phyloP scores from a whole-genome alignment of 352 stramenopile genomes.

The Phytophthora quininea region DNA sequence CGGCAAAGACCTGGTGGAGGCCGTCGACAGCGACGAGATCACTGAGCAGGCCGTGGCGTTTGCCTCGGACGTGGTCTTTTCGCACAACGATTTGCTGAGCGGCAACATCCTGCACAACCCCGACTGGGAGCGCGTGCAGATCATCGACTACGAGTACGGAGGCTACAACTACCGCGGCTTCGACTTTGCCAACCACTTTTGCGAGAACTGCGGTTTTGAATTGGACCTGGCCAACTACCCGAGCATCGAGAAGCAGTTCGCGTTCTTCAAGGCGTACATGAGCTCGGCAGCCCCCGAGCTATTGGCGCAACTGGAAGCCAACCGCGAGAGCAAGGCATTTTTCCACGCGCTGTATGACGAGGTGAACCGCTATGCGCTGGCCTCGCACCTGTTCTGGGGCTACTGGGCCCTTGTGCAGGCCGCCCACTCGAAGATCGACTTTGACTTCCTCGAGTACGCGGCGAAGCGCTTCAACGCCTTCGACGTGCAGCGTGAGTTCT shows the following conservation, averaged over 20 bases:
- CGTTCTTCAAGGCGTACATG: conserved; percentile 91
- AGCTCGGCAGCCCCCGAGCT: conserved; percentile 62
- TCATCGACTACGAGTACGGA: conserved; percentile 97
- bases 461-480: conserved; percentile 84
- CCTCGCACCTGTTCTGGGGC: conserved; percentile 94
- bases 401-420: conserved; percentile 94
- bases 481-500: conserved; percentile 73
- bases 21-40: conserved; percentile 67
- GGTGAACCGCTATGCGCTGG: conserved; percentile 89
- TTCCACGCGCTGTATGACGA: conserved; percentile 83
- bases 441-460: conserved; percentile 90
- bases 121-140: conserved; percentile 84
- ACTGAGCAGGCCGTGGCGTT: conserved; percentile 81
- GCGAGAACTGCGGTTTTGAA: conserved; percentile 94
- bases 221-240: conserved; percentile 89
- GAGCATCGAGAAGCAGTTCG: conserved; percentile 77
- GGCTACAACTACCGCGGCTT: conserved; percentile 94
- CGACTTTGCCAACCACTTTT: conserved; percentile 96
- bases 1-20: conserved; percentile 57
- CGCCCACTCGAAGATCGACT: conserved; percentile 90
- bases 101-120: conserved; percentile 86
- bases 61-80: conserved; percentile 88
- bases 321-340: conserved; percentile 83
- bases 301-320: conserved; percentile 64
- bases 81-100: conserved; percentile 94